These are phyloP conservation scores for Claviceps sp. DNA, from an alignment of 2,329 filamentous ascomycete genomes.

Conservation along the genomic window DNA sequence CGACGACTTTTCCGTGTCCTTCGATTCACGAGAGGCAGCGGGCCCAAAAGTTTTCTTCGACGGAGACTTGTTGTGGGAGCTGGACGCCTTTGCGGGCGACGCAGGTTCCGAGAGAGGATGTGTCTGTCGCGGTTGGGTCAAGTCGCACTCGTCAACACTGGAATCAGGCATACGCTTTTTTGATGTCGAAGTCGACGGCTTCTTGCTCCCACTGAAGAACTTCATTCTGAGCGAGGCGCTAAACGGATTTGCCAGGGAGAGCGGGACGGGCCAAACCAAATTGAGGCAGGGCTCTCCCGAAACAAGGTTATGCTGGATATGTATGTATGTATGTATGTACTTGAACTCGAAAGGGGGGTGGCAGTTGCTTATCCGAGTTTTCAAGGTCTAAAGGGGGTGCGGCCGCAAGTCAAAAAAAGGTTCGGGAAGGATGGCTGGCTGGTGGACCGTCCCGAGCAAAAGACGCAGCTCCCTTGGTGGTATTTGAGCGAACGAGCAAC, in stretches of 20 bases:
- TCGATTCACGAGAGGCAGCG: constrained; percentile 16
- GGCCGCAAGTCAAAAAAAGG: not conserved
- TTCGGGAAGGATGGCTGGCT: not conserved
- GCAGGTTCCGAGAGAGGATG: constrained; percentile 22
- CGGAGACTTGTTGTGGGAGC: constrained; percentile 17
- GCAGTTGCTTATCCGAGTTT: constrained; percentile 16
- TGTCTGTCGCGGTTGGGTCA: constrained; percentile 18
- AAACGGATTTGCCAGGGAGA: constrained; percentile 1
- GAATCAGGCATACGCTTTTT: constrained; percentile 27
- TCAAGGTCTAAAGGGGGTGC: constrained; percentile 10
- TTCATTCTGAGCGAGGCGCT: constrained; percentile 25
- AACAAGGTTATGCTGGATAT: constrained; percentile 27
- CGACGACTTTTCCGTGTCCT: constrained; percentile 10
- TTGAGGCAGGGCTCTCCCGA: constrained; percentile 19
- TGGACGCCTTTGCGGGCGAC: constrained; percentile 24
- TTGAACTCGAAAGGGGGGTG: constrained; percentile 10
- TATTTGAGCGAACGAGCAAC: not conserved
- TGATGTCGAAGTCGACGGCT: constrained; percentile 18
- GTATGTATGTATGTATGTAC: constrained; percentile 3
- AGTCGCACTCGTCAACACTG: constrained; percentile 23
- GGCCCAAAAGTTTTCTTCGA: constrained; percentile 18
- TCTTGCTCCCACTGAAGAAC: constrained; percentile 35
- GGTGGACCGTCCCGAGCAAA: constrained; percentile 4
- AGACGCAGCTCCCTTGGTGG: not conserved
- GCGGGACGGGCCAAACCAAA: constrained; percentile 10